phyloP scores from a whole-genome alignment of 2,329 filamentous ascomycete species.

The Monosporascus sp. region DNA sequence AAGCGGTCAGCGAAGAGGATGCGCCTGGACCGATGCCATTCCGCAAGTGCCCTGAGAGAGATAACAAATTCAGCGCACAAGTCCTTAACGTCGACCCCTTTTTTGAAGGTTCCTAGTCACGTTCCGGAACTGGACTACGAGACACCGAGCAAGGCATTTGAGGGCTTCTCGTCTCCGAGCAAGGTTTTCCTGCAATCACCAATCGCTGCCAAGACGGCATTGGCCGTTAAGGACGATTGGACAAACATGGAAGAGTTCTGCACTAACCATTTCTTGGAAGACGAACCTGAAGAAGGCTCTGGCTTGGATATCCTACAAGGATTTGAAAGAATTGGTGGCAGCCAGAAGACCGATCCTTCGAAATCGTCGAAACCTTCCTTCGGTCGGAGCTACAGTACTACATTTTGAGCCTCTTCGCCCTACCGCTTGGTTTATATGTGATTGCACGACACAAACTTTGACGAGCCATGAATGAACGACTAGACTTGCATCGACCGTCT shows the following conservation, averaged over 20 bases:
- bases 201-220: conserved; percentile 28
- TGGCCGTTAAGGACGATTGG: conserved; percentile 39
- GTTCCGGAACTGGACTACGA: conserved; percentile 37
- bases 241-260: conserved; percentile 45
- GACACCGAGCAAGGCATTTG: conserved; percentile 54
- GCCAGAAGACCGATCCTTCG: conserved; percentile 25
- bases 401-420: conserved; percentile 24
- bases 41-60: conserved; percentile 56
- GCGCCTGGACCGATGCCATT: conserved; percentile 58
- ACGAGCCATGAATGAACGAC: conserved; percentile 15
- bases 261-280: conserved; percentile 48
- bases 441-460: conserved; percentile 1
- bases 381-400: conserved; percentile 32
- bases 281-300: conserved; percentile 52
- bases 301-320: conserved; percentile 69
- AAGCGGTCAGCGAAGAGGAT: conserved; percentile 58
- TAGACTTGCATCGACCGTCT: conserved; percentile 4
- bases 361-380: conserved; percentile 29
- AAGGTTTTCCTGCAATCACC: conserved; percentile 42
- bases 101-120: conserved; percentile 42
- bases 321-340: conserved; percentile 67
- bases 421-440: neutral
- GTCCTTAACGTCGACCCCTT: conserved; percentile 43
- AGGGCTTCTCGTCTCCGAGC: conserved; percentile 49
- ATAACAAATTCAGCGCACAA: conserved; percentile 51